Evolutionary conservation across 495 filamentous ascomycete genomes (phyloP), one percentile per base, ranked within the genome.

Genomic region (Daldinia bambusicola): DNA sequence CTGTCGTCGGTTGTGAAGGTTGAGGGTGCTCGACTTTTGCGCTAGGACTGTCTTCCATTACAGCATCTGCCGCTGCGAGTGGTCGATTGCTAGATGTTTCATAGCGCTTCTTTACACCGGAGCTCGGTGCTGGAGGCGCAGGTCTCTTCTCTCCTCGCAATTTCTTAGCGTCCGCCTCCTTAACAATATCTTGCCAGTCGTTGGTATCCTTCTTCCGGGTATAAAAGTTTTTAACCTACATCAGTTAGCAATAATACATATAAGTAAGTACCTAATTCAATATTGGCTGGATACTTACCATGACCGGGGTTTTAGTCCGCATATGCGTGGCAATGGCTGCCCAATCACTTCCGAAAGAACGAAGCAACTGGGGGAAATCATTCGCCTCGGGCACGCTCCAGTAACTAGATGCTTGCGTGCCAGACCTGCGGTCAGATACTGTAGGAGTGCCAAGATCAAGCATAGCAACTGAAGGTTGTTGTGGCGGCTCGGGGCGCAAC

Each of bases 301-400:
- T 99, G 13, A 93, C 91, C 9, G 90, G 89, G 6, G 95, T 97
- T 80, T 98, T 98, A 0, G 94, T 91, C 66, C 90, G 91, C 92
- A 98, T 95, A 48, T 91, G 88, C 41, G 85, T 83, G 13, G 95
- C 93, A 76, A 99, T 97, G 6, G 87, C 86, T 61, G 84, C 83
- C 85, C 93, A 99, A 79, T 98, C 92, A 4, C 92, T 93, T 55
- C 95, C 95, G 83, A 92, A 98, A 62, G 95, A 88, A 52, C 83
- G 87, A 48, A 98, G 82, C 57, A 94, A 80, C 30, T 84, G 85
- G 0, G 89, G 89, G 75, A 99, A 98, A 76, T 98, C 93, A 22
- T 83, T 89, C 34, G 91, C 87, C 77, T 99, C 95, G 2, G 92
- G 90, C 30, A 98, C 95, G 69, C 95, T 98, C 95, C 95, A 99